Conservation (phyloP, 805 yeast species). For the Kazachstania bromeliacearum region DNA sequence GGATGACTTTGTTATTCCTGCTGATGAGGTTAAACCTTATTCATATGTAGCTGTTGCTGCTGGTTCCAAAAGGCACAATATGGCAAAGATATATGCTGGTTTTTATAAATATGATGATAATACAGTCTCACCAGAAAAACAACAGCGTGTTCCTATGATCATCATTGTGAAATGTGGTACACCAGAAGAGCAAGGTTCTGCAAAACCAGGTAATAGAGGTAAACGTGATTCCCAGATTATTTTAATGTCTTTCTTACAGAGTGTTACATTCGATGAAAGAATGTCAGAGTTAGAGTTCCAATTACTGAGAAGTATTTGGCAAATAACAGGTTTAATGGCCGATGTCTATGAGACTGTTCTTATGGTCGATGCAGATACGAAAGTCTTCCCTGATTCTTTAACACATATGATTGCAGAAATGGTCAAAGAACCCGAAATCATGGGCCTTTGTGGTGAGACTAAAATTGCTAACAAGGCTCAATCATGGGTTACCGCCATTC, state of each 20-base stretch:
- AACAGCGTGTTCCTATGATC: conserved; percentile 74
- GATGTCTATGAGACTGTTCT: conserved; percentile 71
- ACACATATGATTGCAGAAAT: conserved; percentile 87
- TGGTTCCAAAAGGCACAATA: conserved; percentile 90
- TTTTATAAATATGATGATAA: conserved; percentile 76
- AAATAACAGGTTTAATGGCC: conserved; percentile 76
- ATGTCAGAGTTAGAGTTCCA: conserved; percentile 87
- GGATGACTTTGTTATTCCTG: conserved; percentile 62
- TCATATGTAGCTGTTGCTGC: conserved; percentile 95
- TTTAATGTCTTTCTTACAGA: conserved; percentile 83
- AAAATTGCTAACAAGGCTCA: conserved; percentile 75
- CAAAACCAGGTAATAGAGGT: conserved; percentile 90
- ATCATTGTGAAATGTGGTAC: conserved; percentile 83
- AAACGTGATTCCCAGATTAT: conserved; percentile 91
- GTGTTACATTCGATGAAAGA: conserved; percentile 83
- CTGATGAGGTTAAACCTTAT: conserved; percentile 66
- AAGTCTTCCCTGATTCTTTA: conserved; percentile 75
- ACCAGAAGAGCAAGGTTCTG: conserved; percentile 57
- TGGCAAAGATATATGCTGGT: conserved; percentile 95
- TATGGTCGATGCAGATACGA: conserved; percentile 94
- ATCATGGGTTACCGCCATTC: conserved; percentile 88
- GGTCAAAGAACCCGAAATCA: conserved; percentile 75
- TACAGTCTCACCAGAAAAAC: conserved; percentile 71
- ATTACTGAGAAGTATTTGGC: conserved; percentile 65
- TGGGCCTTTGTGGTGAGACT: conserved; percentile 95